phyloP scores from a whole-genome alignment of 257 asterid genomes.

The Solanum pimpinellifolium region DNA sequence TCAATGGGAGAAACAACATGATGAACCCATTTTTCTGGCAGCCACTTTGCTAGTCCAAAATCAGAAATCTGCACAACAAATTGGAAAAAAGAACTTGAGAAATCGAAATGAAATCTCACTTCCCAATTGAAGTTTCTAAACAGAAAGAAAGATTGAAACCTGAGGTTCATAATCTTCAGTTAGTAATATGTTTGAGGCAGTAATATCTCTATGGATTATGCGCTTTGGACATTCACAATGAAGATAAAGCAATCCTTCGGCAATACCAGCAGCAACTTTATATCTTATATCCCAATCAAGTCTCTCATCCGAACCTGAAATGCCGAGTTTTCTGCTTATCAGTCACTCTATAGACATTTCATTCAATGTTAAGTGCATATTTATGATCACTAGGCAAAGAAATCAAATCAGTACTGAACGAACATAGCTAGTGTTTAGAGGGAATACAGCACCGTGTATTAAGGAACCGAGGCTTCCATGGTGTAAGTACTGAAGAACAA shows the following conservation, averaged over 20 bases:
- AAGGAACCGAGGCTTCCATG: constrained; percentile 71
- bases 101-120: background rate
- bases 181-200: constrained; percentile 82
- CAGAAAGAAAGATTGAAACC: constrained; percentile 21
- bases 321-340: background rate
- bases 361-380: background rate
- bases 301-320: constrained; percentile 37
- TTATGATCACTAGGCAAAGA: background rate
- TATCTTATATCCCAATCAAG: constrained; percentile 59
- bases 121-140: background rate
- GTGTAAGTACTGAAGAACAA: constrained; percentile 62
- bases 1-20: constrained; percentile 94
- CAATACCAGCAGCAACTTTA: constrained; percentile 64
- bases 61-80: constrained; percentile 71
- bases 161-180: constrained; percentile 71
- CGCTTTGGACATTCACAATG: constrained; percentile 77
- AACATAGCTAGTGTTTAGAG: background rate
- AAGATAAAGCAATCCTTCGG: constrained; percentile 80
- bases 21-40: constrained; percentile 80
- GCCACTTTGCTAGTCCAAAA: constrained; percentile 96
- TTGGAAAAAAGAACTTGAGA: background rate
- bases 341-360: background rate
- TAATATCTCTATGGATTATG: constrained; percentile 84
- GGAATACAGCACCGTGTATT: constrained; percentile 40
- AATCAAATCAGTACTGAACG: background rate